Base-by-base conservation (phyloP, 2,329 filamentous ascomycete species). In the Arachnomyces sp. region DNA sequence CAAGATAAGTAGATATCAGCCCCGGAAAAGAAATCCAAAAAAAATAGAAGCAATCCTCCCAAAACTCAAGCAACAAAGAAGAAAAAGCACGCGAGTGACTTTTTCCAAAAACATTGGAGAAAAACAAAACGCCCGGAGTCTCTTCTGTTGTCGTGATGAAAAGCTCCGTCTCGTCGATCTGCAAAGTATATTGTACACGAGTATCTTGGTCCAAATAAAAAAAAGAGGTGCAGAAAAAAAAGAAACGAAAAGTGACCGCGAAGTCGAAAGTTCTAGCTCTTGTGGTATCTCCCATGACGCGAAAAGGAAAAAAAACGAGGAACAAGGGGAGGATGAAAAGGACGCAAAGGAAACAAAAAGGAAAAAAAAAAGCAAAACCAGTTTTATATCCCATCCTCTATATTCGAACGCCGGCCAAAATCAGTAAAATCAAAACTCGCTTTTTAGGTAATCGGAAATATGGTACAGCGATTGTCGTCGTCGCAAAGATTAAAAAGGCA, bases 61-160 rank as follows among this genome's bases (percentile, higher is more conserved):
- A 25, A n/a, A n/a, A 25, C 9, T 9, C 9, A 5, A 9, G 20
- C 20, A 25, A 25, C 20, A 5, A 28, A 37, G 39, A 48, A 43
- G 44, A 39, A 47, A 47, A 47, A 48, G 7, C 28, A 18, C 12
- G 18, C 18, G 32, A 14, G 38, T 20, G 20, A 11, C 33, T 28
- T 14, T 30, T 11, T 18, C 28, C 15, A 32, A 16, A 28, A 39
- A 33, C 29, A 16, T 39, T 39, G 18, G 7, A 39, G 16, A 28
- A 48, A n/a, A 49, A 48, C 44, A 53, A 54, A 54, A 50, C 51
- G 50, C 49, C 51, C 51, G 44, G 46, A 51, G 20, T 25, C 20
- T 25, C 20, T 25, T 25, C 20, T 25, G 12, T 12, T 37, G 30
- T 37, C 35, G 28, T 37, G 35, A 28, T 28, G 35, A 37, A 12